These are phyloP conservation scores for Fusarium fracticaudum DNA, from an alignment of 2,329 filamentous ascomycete species.

Conservation along the genomic window DNA sequence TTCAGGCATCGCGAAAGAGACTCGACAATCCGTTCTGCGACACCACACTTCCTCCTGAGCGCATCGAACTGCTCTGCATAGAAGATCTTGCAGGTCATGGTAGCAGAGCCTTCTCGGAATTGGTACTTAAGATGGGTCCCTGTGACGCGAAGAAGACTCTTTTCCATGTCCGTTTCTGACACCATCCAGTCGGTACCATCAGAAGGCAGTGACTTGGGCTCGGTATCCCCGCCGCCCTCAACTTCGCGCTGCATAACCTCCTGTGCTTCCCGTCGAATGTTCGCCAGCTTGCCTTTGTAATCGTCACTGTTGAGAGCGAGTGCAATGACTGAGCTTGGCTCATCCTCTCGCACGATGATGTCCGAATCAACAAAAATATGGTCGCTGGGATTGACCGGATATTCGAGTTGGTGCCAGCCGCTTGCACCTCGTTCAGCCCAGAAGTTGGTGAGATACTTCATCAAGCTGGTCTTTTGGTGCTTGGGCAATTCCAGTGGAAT, in stretches of 20 bases:
- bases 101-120: conserved; percentile 91
- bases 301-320: conserved; percentile 89
- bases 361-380: conserved; percentile 98
- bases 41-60: conserved; percentile 88
- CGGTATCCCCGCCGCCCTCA: conserved; percentile 44
- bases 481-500: conserved; percentile 82
- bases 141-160: conserved; percentile 82
- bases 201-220: conserved; percentile 46
- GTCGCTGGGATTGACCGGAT: conserved; percentile 86
- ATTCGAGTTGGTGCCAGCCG: conserved; percentile 91
- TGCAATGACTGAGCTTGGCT: conserved; percentile 95
- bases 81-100: conserved; percentile 98
- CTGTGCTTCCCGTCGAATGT: conserved; percentile 66
- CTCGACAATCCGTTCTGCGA: conserved; percentile 93
- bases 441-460: conserved; percentile 97
- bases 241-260: conserved; percentile 52
- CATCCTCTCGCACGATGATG: conserved; percentile 96
- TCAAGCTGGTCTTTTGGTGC: conserved; percentile 90
- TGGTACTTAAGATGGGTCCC: conserved; percentile 97
- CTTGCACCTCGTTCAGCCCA: conserved; percentile 98
- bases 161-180: conserved; percentile 81
- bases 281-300: conserved; percentile 81
- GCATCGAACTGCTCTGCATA: conserved; percentile 99
- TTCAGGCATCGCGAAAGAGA: conserved; percentile 94
- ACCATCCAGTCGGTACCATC: conserved; percentile 53